A percentile compares a stretch with the other conserved stretches of the same genome.
These are phyloP conservation scores for Venturia nashicola DNA, from an alignment of 2,329 filamentous ascomycete genomes.

Conservation along the genomic window DNA sequence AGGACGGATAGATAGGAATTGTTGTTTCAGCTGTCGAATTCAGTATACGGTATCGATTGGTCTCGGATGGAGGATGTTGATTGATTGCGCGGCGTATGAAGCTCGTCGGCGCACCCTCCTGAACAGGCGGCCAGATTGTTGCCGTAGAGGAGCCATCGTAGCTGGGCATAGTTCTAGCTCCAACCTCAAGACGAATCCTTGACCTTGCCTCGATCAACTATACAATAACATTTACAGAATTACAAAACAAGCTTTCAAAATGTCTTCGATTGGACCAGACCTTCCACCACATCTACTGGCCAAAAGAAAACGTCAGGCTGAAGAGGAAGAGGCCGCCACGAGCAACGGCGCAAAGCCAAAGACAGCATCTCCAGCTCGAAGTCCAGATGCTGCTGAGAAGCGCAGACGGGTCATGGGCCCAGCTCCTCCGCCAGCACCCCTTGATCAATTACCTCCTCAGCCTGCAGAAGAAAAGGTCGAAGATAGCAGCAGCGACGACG, in stretches of 20 bases:
- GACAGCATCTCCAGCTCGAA: conserved; percentile 8
- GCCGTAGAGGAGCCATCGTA: neutral
- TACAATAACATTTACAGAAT: neutral
- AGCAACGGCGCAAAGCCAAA: conserved; percentile 16
- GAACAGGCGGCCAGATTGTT: neutral
- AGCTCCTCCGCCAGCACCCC: conserved; percentile 32
- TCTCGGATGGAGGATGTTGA: neutral
- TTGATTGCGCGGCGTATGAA: neutral
- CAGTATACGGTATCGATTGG: neutral
- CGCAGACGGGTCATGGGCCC: conserved; percentile 42
- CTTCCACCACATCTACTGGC: conserved; percentile 52
- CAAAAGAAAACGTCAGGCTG: conserved; percentile 37
- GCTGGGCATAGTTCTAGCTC: no score
- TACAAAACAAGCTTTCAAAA: conserved; percentile 20
- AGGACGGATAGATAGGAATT: neutral
- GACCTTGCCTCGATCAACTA: neutral
- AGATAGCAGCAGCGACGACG: conserved; percentile 24
- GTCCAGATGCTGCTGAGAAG: conserved; percentile 33
- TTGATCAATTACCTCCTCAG: conserved; percentile 22
- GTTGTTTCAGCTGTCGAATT: neutral
- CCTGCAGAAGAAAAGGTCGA: conserved; percentile 17
- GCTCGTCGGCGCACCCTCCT: neutral
- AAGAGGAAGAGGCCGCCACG: conserved; percentile 24
- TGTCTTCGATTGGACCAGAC: conserved; percentile 59
- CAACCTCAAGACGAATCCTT: neutral